Evolutionary conservation across 208 protist species (phyloP).

Genomic region (Crithidia mellificae): DNA sequence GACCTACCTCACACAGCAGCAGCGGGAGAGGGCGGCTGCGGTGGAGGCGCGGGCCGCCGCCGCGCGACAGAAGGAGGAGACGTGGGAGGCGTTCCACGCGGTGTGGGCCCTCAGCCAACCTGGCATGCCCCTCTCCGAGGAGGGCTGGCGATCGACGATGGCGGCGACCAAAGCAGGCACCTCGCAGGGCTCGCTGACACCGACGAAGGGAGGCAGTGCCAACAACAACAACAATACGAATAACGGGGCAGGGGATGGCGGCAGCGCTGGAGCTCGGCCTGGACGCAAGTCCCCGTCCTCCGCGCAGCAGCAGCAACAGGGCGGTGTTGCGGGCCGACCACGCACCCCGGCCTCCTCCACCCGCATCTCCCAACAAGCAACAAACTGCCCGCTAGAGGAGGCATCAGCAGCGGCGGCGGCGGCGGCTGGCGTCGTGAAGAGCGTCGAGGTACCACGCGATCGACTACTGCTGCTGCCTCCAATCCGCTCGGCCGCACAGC

Average conservation of each 20-base stretch:
- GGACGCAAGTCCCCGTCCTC: constrained; percentile 9
- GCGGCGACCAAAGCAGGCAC: background rate
- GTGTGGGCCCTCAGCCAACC: constrained; percentile 57
- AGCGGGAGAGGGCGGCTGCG: constrained; percentile 15
- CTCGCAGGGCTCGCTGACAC: background rate
- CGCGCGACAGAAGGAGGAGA: constrained; percentile 24
- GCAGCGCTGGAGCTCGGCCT: background rate
- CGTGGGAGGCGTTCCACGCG: constrained; percentile 55
- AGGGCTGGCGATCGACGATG: constrained; percentile 31
- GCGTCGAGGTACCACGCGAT: constrained; percentile 24
- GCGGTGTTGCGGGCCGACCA: background rate
- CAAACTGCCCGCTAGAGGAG: background rate
- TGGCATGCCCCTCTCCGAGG: constrained; percentile 62
- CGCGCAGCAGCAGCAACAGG: background rate
- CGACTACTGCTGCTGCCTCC: constrained; percentile 22
- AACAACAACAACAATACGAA: background rate
- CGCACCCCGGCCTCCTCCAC: background rate
- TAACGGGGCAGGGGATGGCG: too few species aligned
- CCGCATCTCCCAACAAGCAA: background rate
- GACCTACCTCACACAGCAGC: constrained; percentile 18
- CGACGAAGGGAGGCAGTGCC: background rate
- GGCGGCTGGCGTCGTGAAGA: background rate
- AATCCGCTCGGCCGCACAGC: background rate
- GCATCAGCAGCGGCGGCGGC: background rate
- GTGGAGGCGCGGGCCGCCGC: constrained; percentile 9